These are phyloP conservation scores for Eutrema yunnanense DNA, from an alignment of 345 rosid species.

Conservation along the genomic window DNA sequence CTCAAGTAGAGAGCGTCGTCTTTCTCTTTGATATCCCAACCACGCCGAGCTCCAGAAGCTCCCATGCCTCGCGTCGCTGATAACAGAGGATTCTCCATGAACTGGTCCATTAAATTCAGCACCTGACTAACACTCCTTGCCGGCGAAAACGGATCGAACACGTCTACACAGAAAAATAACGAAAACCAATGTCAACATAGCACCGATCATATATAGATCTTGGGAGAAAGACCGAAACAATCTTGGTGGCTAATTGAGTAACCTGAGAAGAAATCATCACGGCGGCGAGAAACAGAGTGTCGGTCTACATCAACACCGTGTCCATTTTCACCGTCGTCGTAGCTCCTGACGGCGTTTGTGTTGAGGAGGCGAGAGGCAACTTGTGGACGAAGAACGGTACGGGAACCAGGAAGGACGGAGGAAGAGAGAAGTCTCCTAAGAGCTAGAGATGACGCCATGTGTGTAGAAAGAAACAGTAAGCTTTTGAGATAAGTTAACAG, in stretches of 20 bases:
- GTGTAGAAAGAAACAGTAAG: background rate
- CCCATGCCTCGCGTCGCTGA: constrained; percentile 37
- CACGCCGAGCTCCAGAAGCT: constrained; percentile 24
- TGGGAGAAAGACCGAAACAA: background rate
- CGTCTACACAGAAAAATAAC: constrained; percentile 25
- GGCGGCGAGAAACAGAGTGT: constrained; percentile 31
- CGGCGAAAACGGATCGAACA: constrained; percentile 55
- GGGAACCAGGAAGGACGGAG: constrained; percentile 5
- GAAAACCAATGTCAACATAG: background rate
- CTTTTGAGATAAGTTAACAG: background rate
- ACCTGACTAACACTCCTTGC: constrained; percentile 58
- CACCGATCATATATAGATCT: background rate
- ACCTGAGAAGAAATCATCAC: constrained; percentile 45
- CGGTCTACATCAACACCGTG: constrained; percentile 18
- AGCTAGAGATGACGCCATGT: constrained; percentile 47
- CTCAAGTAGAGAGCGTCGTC: constrained; percentile 33
- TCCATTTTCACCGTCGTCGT: constrained; percentile 8
- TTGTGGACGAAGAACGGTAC: constrained; percentile 10
- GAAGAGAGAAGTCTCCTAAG: constrained; percentile 37
- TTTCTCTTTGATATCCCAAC: constrained; percentile 55
- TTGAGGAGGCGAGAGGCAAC: constrained; percentile 36
- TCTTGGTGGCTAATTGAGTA: background rate
- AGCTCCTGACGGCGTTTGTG: constrained; percentile 34
- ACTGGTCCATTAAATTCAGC: constrained; percentile 58
- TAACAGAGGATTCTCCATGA: constrained; percentile 45